Conservation (phyloP, 805 yeast species). For the Nakazawaea wickerhamii region DNA sequence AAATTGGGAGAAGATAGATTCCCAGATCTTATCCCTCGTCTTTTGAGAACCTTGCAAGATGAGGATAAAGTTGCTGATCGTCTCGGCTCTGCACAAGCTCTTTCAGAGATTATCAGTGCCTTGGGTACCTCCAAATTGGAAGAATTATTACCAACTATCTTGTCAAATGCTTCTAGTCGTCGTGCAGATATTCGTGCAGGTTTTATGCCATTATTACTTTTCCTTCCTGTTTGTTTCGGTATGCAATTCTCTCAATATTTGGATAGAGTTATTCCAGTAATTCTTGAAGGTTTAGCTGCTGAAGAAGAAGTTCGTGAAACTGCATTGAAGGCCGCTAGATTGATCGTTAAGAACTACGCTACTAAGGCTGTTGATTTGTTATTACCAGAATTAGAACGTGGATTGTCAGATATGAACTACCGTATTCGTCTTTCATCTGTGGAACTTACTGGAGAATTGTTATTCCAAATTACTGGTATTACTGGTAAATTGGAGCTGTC, state of each 20-base stretch:
- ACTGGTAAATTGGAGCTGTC: conserved; percentile 67
- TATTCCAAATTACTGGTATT: conserved; percentile 91
- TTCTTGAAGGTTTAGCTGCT: conserved; percentile 79
- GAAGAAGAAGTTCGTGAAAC: conserved; percentile 85
- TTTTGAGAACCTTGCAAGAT: conserved; percentile 71
- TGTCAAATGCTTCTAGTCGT: conserved; percentile 63
- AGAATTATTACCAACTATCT: conserved; percentile 76
- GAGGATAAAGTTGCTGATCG: conserved; percentile 82
- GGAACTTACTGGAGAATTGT: conserved; percentile 89
- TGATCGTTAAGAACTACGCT: conserved; percentile 88
- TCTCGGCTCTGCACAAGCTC: conserved; percentile 95
- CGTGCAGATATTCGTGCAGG: conserved; percentile 81
- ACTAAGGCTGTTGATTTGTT: conserved; percentile 86
- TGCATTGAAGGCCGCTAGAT: conserved; percentile 87
- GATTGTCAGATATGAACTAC: conserved; percentile 74
- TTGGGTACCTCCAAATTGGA: conserved; percentile 84
- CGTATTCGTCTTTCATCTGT: conserved; percentile 92
- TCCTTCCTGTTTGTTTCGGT: conserved; percentile 93
- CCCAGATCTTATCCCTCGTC: conserved; percentile 84
- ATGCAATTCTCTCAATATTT: conserved; percentile 86
- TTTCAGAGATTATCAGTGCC: conserved; percentile 90
- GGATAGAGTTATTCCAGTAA: conserved; percentile 82
- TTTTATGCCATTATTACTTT: conserved; percentile 81
- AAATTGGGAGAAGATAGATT: conserved; percentile 93
- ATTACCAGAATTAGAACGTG: conserved; percentile 89